These are phyloP conservation scores for Heliocybe sulcata DNA, from an alignment of 1,284 basidiomycete species.

Conservation along the genomic window DNA sequence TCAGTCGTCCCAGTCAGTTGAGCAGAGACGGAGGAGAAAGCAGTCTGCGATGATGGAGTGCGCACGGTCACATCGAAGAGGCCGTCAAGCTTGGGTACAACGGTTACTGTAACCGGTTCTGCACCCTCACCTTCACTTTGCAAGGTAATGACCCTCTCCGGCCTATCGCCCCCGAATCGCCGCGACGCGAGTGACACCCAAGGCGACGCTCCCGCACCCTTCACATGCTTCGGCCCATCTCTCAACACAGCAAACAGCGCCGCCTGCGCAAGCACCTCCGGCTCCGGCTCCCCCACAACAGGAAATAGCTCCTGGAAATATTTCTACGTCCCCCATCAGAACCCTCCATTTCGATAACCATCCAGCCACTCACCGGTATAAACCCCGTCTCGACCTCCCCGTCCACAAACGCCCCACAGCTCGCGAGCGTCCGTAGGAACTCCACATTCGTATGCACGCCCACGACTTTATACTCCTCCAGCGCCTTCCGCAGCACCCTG, in stretches of 20 bases:
- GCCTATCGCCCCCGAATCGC: slow-evolving; percentile 70
- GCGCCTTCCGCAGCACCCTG: slow-evolving; percentile 68
- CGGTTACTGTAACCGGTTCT: slow-evolving; percentile 34
- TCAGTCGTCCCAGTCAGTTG: slow-evolving; percentile 42
- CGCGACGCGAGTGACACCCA: slow-evolving; percentile 67
- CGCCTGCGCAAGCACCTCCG: slow-evolving; percentile 68
- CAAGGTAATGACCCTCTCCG: slow-evolving; percentile 52
- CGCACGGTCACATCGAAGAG: slow-evolving; percentile 50
- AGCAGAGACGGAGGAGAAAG: slow-evolving; percentile 47
- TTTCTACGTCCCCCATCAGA: slow-evolving; percentile 41
- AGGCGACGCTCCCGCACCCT: slow-evolving; percentile 33
- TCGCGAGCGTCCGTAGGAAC: slow-evolving; percentile 75
- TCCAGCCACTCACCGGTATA: slow-evolving; percentile 51
- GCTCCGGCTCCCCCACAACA: slow-evolving; percentile 42
- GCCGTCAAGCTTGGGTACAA: slow-evolving; percentile 33
- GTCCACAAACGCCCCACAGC: slow-evolving; percentile 69
- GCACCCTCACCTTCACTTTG: slow-evolving; percentile 40
- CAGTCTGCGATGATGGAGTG: slow-evolving; percentile 22
- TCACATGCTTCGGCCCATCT: slow-evolving; percentile 34
- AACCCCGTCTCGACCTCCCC: slow-evolving; percentile 93
- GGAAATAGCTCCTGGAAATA: slow-evolving; percentile 76
- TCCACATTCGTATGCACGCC: slow-evolving; percentile 90
- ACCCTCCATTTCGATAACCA: slow-evolving; percentile 1
- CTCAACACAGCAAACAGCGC: slow-evolving; percentile 71
- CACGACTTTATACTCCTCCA: slow-evolving; percentile 87